A percentile compares a stretch with the other conserved stretches of the same genome.
Conservation (phyloP, 441 rosid species). For the Breynia disticha region DNA sequence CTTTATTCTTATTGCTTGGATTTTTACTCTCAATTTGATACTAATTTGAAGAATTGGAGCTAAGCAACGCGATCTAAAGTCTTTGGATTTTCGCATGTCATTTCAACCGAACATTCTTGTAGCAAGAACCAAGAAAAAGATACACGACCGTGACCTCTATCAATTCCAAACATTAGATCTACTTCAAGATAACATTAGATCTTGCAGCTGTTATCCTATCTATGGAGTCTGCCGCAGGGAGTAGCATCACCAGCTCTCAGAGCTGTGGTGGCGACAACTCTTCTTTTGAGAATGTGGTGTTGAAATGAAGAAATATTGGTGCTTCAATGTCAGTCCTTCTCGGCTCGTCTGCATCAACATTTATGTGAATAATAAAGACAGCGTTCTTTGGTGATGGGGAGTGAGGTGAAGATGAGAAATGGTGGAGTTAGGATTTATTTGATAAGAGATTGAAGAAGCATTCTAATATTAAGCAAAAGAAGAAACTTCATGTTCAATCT, state of each 20-base stretch:
- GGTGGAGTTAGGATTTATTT: conserved; percentile 49
- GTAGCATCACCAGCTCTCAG: conserved; percentile 12
- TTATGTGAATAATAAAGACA: conserved; percentile 59
- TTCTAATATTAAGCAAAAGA: conserved; percentile 4
- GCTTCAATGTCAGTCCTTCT: conserved; percentile 39
- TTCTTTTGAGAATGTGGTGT: conserved; percentile 13
- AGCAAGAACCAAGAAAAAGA: conserved; percentile 10
- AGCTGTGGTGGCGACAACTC: too few species aligned
- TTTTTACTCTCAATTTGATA: too few species aligned
- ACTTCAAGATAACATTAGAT: background rate
- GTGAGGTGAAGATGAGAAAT: conserved; percentile 46
- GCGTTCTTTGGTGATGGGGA: conserved; percentile 50
- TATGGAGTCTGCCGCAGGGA: conserved; percentile 14
- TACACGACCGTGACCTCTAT: background rate
- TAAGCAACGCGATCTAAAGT: too few species aligned
- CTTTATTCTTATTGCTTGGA: too few species aligned
- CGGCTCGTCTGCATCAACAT: conserved; percentile 50
- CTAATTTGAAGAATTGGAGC: too few species aligned
- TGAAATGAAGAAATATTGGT: conserved; percentile 58
- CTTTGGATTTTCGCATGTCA: conserved; percentile 21
- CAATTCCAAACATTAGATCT: background rate
- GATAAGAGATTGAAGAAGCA: conserved; percentile 3
- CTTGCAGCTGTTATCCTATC: background rate
- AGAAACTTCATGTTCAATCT: background rate
- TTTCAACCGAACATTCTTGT: conserved; percentile 22